These are phyloP conservation scores for Fusarium tanahbumbuense DNA, from an alignment of 2,329 filamentous ascomycete genomes.

Conservation along the genomic window DNA sequence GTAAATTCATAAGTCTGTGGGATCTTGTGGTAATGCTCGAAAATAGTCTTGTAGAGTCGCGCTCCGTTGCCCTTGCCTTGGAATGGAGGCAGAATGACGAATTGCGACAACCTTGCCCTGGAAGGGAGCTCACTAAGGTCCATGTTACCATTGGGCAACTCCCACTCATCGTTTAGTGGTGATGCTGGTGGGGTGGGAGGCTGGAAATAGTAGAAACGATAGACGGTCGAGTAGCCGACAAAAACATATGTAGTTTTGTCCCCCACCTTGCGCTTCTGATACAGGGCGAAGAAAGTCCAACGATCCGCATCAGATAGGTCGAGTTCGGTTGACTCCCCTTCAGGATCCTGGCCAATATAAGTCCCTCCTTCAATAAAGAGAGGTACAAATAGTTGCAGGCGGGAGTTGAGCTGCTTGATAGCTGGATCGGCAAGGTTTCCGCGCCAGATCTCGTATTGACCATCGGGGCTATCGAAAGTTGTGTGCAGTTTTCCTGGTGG, in stretches of 20 bases:
- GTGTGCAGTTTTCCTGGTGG: slow-evolving; percentile 82
- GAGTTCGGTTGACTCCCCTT: slow-evolving; percentile 68
- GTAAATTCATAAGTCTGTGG: slow-evolving; percentile 83
- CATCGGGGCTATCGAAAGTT: slow-evolving; percentile 69
- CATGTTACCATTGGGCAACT: slow-evolving; percentile 59
- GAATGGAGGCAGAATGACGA: slow-evolving; percentile 88
- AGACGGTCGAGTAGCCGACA: slow-evolving; percentile 89
- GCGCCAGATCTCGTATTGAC: slow-evolving; percentile 86
- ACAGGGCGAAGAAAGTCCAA: slow-evolving; percentile 94
- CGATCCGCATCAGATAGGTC: slow-evolving; percentile 80
- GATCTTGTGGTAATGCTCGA: slow-evolving; percentile 73
- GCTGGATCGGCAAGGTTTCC: slow-evolving; percentile 76
- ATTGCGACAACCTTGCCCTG: slow-evolving; percentile 90
- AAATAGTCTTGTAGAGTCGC: slow-evolving; percentile 84
- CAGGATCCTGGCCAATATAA: slow-evolving; percentile 66
- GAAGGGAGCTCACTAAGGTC: slow-evolving; percentile 73
- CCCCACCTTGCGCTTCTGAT: slow-evolving; percentile 68
- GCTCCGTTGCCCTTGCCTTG: slow-evolving; percentile 84
- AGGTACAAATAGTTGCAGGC: slow-evolving; percentile 84
- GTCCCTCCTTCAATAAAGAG: slow-evolving; percentile 96
- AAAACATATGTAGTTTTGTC: slow-evolving; percentile 77
- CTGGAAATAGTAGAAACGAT: slow-evolving; percentile 80
- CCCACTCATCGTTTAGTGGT: slow-evolving; percentile 54
- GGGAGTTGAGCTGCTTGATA: slow-evolving; percentile 78
- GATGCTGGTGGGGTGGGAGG: slow-evolving; percentile 58